Percentiles rank a stretch among this genome's conserved stretches.
Evolutionary conservation across 768 basidiomycete genomes (phyloP).

Genomic region (Termitomyces sp.): DNA sequence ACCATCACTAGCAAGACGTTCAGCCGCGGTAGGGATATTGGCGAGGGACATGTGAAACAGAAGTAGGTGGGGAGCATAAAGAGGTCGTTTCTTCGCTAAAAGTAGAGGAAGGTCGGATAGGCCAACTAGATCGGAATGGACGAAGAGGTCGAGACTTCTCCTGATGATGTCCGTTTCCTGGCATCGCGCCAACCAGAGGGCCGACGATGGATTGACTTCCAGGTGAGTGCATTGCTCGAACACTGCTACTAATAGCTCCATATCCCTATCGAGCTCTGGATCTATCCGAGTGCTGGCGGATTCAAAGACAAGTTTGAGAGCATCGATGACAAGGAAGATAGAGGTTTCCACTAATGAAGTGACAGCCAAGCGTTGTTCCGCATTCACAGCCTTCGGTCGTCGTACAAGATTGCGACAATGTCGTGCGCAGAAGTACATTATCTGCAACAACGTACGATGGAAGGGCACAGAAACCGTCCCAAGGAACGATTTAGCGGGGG

Average conservation of each 20-base stretch:
- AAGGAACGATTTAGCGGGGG: slow-evolving; percentile 69
- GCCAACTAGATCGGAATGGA: slow-evolving; percentile 64
- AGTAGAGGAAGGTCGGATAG: slow-evolving; percentile 62
- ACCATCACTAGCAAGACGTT: slow-evolving; percentile 81
- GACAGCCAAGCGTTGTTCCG: slow-evolving; percentile 59
- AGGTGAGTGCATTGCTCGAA: slow-evolving; percentile 74
- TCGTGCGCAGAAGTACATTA: slow-evolving; percentile 71
- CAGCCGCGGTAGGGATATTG: slow-evolving; percentile 70
- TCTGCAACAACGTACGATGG: slow-evolving; percentile 76
- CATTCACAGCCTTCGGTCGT: slow-evolving; percentile 45
- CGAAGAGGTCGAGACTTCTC: slow-evolving; percentile 68
- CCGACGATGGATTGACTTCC: slow-evolving; percentile 63
- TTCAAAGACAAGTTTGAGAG: slow-evolving; percentile 58
- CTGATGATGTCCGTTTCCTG: slow-evolving; percentile 79
- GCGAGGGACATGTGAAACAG: slow-evolving; percentile 85
- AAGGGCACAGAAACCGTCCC: slow-evolving; percentile 60
- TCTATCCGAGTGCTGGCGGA: slow-evolving; percentile 53
- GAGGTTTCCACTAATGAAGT: slow-evolving; percentile 56
- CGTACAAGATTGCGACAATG: slow-evolving; percentile 50
- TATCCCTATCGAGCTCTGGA: slow-evolving; percentile 69
- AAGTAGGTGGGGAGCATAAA: slow-evolving; percentile 76
- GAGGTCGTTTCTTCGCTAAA: slow-evolving; percentile 54
- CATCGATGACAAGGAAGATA: slow-evolving; percentile 64
- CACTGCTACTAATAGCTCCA: slow-evolving; percentile 77
- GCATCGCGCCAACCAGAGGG: slow-evolving; percentile 74